Conservation (phyloP, 306 rosid species). For the Medicago arabica region DNA sequence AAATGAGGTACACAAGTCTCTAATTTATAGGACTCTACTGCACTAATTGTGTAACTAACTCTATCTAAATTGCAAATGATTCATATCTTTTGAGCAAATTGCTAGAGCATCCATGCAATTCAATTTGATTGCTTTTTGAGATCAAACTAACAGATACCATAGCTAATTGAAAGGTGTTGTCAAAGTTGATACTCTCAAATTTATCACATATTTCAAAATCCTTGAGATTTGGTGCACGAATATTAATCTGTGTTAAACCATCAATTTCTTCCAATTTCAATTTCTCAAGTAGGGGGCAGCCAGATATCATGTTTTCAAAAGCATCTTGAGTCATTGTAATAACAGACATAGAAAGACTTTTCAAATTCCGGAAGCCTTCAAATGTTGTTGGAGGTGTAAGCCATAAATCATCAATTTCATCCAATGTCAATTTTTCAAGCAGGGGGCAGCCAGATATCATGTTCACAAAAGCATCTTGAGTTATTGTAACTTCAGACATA, state of each 20-base stretch:
- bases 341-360: not conserved
- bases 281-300: slow-evolving; percentile 38
- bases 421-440: slow-evolving; percentile 45
- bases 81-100: not conserved
- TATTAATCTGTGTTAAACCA: slow-evolving; percentile 55
- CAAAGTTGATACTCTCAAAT: not conserved
- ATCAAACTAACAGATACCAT: fast-evolving
- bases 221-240: slow-evolving; percentile 57
- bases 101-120: not conserved
- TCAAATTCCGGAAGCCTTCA: not conserved
- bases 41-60: too few species aligned
- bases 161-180: not conserved
- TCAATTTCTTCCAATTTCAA: slow-evolving; percentile 55
- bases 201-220: not conserved
- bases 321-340: not conserved
- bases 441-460: slow-evolving; percentile 57
- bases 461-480: slow-evolving; percentile 55
- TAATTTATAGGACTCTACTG: too few species aligned
- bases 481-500: slow-evolving; percentile 60
- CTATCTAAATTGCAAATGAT: too few species aligned
- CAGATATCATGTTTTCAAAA: not conserved
- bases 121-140: not conserved
- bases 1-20: too few species aligned
- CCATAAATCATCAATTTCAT: not conserved
- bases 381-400: not conserved